Evolutionary conservation across 306 rosid genomes (phyloP).

Genomic region (Prunus mume): DNA sequence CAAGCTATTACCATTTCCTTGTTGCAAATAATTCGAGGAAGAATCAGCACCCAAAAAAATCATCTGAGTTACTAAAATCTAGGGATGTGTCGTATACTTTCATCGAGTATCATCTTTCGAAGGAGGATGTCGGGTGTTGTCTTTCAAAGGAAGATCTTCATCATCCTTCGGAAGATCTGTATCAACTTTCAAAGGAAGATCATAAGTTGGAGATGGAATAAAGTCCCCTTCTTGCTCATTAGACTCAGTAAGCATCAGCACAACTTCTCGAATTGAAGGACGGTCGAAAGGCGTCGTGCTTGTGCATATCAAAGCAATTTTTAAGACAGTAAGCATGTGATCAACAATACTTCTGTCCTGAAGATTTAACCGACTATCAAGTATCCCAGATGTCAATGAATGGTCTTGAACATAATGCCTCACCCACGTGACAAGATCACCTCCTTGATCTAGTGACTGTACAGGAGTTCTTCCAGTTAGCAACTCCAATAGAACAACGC

Average conservation of each 20-base stretch:
- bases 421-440: constrained; percentile 83
- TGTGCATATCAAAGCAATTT: constrained; percentile 77
- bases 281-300: constrained; percentile 62
- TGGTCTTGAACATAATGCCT: constrained; percentile 51
- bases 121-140: constrained; percentile 27
- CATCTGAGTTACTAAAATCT: constrained; percentile 35
- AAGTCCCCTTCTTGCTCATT: constrained; percentile 53
- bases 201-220: constrained; percentile 40
- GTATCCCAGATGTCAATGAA: constrained; percentile 56
- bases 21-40: constrained; percentile 27
- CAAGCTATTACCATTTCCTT: constrained; percentile 33
- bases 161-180: constrained; percentile 39
- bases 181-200: constrained; percentile 47
- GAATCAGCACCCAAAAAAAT: constrained; percentile 30
- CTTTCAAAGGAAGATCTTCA: constrained; percentile 42
- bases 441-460: constrained; percentile 86
- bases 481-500: constrained; percentile 91
- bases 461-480: constrained; percentile 88
- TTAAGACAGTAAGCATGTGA: constrained; percentile 81
- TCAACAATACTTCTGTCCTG: constrained; percentile 48
- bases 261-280: constrained; percentile 84
- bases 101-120: constrained; percentile 29
- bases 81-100: constrained; percentile 26
- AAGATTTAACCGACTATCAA: constrained; percentile 68
- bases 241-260: constrained; percentile 75